A percentile compares a stretch with the other conserved stretches of the same genome.
Conservation (phyloP, 2,329 filamentous ascomycete genomes). For the Chaetomium olivaceum region DNA sequence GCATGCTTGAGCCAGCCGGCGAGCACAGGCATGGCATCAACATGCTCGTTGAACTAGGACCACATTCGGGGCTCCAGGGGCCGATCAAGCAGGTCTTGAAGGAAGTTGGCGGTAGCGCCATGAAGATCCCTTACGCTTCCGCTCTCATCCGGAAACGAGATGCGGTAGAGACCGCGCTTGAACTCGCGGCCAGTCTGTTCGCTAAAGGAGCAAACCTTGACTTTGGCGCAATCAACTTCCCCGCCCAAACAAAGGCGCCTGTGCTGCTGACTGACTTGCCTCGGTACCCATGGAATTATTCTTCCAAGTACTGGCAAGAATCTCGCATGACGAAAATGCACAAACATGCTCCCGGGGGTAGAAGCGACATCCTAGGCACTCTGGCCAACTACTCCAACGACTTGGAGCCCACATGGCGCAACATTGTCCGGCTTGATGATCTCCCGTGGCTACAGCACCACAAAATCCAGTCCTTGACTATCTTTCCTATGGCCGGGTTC, state of each 20-base stretch:
- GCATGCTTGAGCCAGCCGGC: constrained; percentile 42
- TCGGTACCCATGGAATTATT: constrained; percentile 52
- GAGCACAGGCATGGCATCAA: constrained; percentile 37
- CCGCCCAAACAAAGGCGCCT: constrained; percentile 39
- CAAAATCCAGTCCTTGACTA: constrained; percentile 48
- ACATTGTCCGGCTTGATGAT: constrained; percentile 40
- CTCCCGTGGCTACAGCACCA: constrained; percentile 52
- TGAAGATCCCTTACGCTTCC: constrained; percentile 36
- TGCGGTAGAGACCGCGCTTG: constrained; percentile 38
- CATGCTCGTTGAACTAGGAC: constrained; percentile 36
- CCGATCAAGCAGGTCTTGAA: constrained; percentile 36
- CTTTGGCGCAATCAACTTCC: constrained; percentile 50
- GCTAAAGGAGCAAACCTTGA: constrained; percentile 47
- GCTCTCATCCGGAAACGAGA: constrained; percentile 30
- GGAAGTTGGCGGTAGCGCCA: constrained; percentile 27
- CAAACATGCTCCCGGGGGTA: constrained; percentile 38
- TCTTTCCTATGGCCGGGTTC: constrained; percentile 49
- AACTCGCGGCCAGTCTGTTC: constrained; percentile 48
- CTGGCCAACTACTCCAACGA: constrained; percentile 39
- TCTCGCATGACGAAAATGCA: constrained; percentile 37
- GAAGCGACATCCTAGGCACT: constrained; percentile 41
- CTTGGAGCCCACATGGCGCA: constrained; percentile 43
- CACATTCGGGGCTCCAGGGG: constrained; percentile 36
- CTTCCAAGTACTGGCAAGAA: constrained; percentile 40
- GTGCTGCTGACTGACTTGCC: constrained; percentile 47